phyloP scores from a whole-genome alignment of 208 protist species.

The Novymonas esmeraldas region DNA sequence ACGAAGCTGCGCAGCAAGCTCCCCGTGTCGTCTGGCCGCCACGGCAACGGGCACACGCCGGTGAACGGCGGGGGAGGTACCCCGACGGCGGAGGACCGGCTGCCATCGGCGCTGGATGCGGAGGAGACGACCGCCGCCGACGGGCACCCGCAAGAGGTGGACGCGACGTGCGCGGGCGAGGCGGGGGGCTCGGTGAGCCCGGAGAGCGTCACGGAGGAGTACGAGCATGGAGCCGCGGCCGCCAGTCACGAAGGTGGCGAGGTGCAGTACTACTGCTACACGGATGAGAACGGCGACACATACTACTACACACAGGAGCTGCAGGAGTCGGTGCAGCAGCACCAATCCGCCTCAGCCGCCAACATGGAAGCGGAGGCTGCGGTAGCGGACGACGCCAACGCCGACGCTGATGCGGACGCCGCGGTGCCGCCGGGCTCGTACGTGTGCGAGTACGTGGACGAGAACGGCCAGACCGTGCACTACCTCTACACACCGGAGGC shows the following conservation, averaged over 20 bases:
- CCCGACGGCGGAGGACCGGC: background rate
- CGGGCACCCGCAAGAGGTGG: background rate
- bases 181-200: background rate
- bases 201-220: background rate
- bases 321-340: constrained; percentile 26
- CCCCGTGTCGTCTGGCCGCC: constrained; percentile 4
- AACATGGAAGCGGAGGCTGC: background rate
- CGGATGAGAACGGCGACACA: constrained; percentile 51
- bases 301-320: constrained; percentile 42
- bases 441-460: constrained; percentile 42
- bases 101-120: background rate
- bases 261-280: constrained; percentile 63
- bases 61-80: background rate
- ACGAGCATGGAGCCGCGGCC: background rate
- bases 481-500: constrained; percentile 31
- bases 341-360: constrained; percentile 10
- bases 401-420: background rate
- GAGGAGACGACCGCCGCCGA: background rate
- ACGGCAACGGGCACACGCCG: constrained; percentile 1
- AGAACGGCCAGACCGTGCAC: constrained; percentile 42
- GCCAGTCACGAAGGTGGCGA: constrained; percentile 3
- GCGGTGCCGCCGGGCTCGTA: constrained; percentile 15
- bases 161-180: background rate
- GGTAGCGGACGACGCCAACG: background rate
- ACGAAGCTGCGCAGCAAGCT: constrained; percentile 20